These are phyloP conservation scores for Solanum clarkiae DNA, from an alignment of 257 asterid species.

Conservation along the genomic window DNA sequence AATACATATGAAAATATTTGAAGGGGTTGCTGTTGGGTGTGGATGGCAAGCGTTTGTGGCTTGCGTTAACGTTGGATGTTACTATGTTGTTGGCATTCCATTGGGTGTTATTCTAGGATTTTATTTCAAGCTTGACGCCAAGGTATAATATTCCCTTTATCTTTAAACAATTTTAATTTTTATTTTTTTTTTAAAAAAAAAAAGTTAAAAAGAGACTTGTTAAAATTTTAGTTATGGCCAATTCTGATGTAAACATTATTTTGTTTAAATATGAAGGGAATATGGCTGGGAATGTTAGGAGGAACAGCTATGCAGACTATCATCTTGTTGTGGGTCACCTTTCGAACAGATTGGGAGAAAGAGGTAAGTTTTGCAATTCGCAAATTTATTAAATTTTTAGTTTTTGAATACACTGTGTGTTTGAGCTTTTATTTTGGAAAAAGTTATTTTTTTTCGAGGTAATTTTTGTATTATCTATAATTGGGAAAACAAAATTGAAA, in stretches of 20 bases:
- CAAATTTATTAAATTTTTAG: background rate
- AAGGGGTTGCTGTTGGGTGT: slow-evolving; percentile 31
- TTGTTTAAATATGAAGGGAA: slow-evolving; percentile 5
- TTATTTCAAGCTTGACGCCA: slow-evolving; percentile 8
- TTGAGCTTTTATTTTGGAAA: no score
- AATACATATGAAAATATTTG: background rate
- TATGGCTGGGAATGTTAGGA: slow-evolving; percentile 18
- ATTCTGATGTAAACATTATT: background rate
- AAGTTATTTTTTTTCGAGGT: no score
- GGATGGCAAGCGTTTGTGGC: slow-evolving; percentile 32
- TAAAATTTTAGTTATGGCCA: background rate
- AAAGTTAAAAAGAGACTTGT: no score
- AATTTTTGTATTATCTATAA: no score
- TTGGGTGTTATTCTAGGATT: slow-evolving; percentile 14
- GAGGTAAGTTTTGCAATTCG: slow-evolving; percentile 8
- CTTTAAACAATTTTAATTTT: background rate
- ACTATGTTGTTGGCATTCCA: slow-evolving; percentile 18
- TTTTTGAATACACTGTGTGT: no score
- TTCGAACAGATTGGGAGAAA: slow-evolving; percentile 11
- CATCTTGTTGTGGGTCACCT: slow-evolving; percentile 15
- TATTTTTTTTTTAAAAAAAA: background rate
- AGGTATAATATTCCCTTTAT: background rate
- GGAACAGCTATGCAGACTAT: slow-evolving; percentile 16
- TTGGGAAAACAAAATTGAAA: no score
- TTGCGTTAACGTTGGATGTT: slow-evolving; percentile 17